Evolutionary conservation across 2,329 filamentous ascomycete genomes (phyloP), one percentile per base, ranked within the genome.

Genomic region (Colletotrichum eremochloae): DNA sequence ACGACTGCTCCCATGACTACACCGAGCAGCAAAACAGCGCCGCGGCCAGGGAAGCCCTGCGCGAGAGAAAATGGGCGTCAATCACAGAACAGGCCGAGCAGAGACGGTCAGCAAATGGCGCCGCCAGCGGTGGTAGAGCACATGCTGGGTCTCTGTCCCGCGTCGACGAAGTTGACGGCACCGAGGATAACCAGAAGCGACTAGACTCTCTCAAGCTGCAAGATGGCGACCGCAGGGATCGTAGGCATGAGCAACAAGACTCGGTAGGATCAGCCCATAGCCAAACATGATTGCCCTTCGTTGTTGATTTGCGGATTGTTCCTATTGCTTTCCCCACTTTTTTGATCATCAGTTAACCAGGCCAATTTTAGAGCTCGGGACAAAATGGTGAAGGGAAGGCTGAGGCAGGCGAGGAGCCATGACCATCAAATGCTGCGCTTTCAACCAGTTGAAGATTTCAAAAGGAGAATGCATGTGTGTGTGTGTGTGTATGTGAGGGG

Each of bases 1-100:
- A 99, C 77, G 96, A 99, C 80, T 99, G 96, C 84, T 98, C 96
- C 46, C 96, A 98, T 79, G 95, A 98, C 75, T 99, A 99, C 83
- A 97, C 95, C 6, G 96, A 98, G 82, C 93, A 96, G 78, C 96
- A 98, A 83, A 97, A 97, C 83, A 96, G 90, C 75, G 94, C 95
- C 4, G 91, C 93, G n/a, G 90, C 94, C 72, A 91, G 95, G 68
- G 93, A 98, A 82, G 91, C 92, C 75, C 87, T 91, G 74, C 91
- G 96, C 75, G 92, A 97, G 81, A 91, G 91, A 76, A 95, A 96
- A 80, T 99, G 96, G 96, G 94, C 96, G 67, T 91, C 92, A 74
- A 88, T 99, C 53, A 89, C 91, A 62, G 93, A 96, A 76, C 91
- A 94, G 81, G 95, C 95, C 50, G 91, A 93, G 77, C 89, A 91